A percentile compares a stretch with the other conserved stretches of the same genome.
Evolutionary conservation across 148 eudicot species (phyloP).

Genomic region (Suaeda aralocaspica): DNA sequence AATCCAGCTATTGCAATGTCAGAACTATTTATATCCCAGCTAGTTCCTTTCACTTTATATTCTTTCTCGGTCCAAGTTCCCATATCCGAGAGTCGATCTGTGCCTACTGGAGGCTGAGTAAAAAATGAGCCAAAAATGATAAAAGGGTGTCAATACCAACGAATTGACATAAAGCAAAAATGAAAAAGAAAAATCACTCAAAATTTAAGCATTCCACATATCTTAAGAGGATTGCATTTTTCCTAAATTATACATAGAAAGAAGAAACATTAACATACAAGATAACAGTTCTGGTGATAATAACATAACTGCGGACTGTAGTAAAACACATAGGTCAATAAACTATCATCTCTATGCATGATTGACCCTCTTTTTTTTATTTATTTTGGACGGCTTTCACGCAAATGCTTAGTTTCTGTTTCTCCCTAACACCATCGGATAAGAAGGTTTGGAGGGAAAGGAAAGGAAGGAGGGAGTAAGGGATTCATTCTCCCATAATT

Average conservation of each 20-base stretch:
- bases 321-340: slow-evolving; percentile 5
- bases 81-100: slow-evolving; percentile 56
- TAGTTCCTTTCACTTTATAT: slow-evolving; percentile 65
- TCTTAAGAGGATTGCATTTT: too few relatives aligned
- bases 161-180: background rate
- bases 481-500: too few relatives aligned
- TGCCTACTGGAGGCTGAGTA: slow-evolving; percentile 75
- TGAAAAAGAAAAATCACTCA: background rate
- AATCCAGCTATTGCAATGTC: slow-evolving; percentile 78
- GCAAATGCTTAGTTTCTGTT: background rate
- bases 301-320: too few relatives aligned
- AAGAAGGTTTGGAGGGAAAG: too few relatives aligned
- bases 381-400: background rate
- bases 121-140: slow-evolving; percentile 11
- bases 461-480: too few relatives aligned
- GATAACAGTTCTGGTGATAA: background rate
- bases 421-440: too few relatives aligned
- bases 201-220: background rate
- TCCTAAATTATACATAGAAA: too few relatives aligned
- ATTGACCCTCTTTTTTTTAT: background rate
- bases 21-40: slow-evolving; percentile 82
- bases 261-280: background rate
- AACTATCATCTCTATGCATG: background rate
- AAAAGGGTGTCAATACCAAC: background rate
- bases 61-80: slow-evolving; percentile 63